A percentile compares a stretch with the other conserved stretches of the same genome.
phyloP scores from a whole-genome alignment of 2,329 filamentous ascomycete genomes.

The Phoma sp. region DNA sequence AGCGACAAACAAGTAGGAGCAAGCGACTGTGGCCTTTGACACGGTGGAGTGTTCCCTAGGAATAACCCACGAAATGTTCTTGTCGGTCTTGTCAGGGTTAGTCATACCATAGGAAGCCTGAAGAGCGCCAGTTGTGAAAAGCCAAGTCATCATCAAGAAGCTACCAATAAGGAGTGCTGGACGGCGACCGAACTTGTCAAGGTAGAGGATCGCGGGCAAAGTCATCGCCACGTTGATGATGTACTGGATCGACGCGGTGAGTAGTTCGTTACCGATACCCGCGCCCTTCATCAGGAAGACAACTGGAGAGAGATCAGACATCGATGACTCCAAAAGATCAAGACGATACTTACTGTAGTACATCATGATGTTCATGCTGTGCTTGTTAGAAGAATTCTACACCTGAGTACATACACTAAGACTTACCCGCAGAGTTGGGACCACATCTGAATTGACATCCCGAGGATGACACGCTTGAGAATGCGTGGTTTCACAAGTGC shows the following conservation, averaged over 20 bases:
- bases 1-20: slow-evolving; percentile 53
- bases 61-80: slow-evolving; percentile 64
- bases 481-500: slow-evolving; percentile 60
- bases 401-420: slow-evolving; percentile 36
- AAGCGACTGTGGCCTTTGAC: slow-evolving; percentile 61
- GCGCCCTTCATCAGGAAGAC: slow-evolving; percentile 67
- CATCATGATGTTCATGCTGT: slow-evolving; percentile 66
- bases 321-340: no score
- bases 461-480: slow-evolving; percentile 62
- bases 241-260: slow-evolving; percentile 68
- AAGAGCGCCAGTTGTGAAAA: slow-evolving; percentile 65
- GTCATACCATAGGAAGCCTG: slow-evolving; percentile 63
- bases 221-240: slow-evolving; percentile 68
- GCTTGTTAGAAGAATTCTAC: not conserved
- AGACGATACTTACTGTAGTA: slow-evolving; percentile 51
- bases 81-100: slow-evolving; percentile 40
- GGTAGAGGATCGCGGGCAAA: slow-evolving; percentile 64
- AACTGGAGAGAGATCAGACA: no score
- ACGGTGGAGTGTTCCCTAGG: slow-evolving; percentile 55
- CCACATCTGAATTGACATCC: slow-evolving; percentile 47
- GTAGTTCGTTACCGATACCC: slow-evolving; percentile 61
- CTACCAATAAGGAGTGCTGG: slow-evolving; percentile 62
- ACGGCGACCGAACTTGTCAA: slow-evolving; percentile 66
- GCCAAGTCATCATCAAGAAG: slow-evolving; percentile 64
- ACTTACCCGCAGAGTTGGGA: slow-evolving; percentile 57